A percentile compares a stretch with the other conserved stretches of the same genome.
Evolutionary conservation across 768 basidiomycete genomes (phyloP).

Genomic region (Kwoniella heveanensis): DNA sequence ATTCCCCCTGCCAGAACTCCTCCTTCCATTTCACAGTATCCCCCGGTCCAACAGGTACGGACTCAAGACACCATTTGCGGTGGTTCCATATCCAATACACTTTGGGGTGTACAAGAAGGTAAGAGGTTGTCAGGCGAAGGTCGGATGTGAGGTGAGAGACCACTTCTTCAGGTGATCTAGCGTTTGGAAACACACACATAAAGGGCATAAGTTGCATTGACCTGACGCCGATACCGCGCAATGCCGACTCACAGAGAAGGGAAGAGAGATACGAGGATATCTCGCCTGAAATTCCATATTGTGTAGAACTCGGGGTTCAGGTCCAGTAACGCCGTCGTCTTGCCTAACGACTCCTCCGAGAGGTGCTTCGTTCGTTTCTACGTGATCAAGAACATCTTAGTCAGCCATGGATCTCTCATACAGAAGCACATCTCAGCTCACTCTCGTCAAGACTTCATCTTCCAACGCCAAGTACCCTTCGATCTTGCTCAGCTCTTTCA

Average conservation of each 20-base stretch:
- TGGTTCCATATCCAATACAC: conserved; percentile 99
- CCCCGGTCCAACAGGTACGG: conserved; percentile 74
- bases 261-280: conserved; percentile 76
- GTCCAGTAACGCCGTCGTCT: conserved; percentile 74
- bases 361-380: conserved; percentile 74
- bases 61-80: conserved; percentile 88
- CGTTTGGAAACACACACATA: too few relatives aligned
- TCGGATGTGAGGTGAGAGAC: conserved; percentile 72
- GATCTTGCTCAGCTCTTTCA: conserved; percentile 74
- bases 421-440: conserved; percentile 56
- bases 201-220: too few relatives aligned
- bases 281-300: conserved; percentile 89
- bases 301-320: conserved; percentile 96
- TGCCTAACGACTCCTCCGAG: conserved; percentile 71
- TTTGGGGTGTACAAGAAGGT: conserved; percentile 84
- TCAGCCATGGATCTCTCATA: conserved; percentile 2
- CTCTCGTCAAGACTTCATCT: conserved; percentile 67
- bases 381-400: neutral
- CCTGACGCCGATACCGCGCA: too few relatives aligned
- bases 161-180: conserved; percentile 60
- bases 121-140: conserved; percentile 74
- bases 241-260: conserved; percentile 62
- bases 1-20: conserved; percentile 78
- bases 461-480: conserved; percentile 71
- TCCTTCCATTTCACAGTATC: conserved; percentile 65